phyloP scores from a whole-genome alignment of 192 early-diverging fungal species.

The Backusella sp. region DNA sequence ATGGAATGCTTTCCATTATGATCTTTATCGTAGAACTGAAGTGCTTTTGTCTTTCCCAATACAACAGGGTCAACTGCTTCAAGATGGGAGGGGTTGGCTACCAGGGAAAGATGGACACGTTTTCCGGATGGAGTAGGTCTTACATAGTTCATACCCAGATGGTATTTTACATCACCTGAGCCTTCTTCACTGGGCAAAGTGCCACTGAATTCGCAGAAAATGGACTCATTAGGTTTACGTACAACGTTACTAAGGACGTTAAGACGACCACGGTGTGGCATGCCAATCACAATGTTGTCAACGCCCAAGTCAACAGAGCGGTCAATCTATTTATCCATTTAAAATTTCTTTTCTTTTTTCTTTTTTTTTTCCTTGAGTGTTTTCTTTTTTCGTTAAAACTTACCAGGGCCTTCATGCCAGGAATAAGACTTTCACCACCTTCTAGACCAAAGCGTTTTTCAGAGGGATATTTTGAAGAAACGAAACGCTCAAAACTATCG shows the following conservation, averaged over 20 bases:
- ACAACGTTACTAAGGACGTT: conserved; percentile 98
- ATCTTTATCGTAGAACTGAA: conserved; percentile 93
- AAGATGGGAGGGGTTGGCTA: conserved; percentile 97
- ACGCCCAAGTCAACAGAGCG: conserved; percentile 91
- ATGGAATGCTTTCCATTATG: conserved; percentile 77
- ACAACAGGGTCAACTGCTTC: conserved; percentile 98
- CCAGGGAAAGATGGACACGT: conserved; percentile 94
- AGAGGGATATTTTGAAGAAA: conserved; percentile 92
- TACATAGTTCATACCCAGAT: conserved; percentile 92
- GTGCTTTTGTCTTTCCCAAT: conserved; percentile 94
- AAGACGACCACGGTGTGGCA: conserved; percentile 98
- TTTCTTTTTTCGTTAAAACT: conserved; percentile 14
- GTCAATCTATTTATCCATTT: conserved; percentile 68
- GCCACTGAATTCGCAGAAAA: conserved; percentile 97
- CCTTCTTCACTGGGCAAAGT: conserved; percentile 88
- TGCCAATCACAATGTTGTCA: conserved; percentile 94
- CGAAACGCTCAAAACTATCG: conserved; percentile 93
- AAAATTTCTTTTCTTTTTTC: neutral
- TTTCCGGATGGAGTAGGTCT: conserved; percentile 95
- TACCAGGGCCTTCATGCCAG: conserved; percentile 95
- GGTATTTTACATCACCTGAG: conserved; percentile 95
- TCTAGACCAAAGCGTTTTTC: conserved; percentile 98
- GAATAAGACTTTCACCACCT: conserved; percentile 95
- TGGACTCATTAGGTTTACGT: conserved; percentile 96
- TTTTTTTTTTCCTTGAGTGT: neutral